phyloP scores from a whole-genome alignment of 148 eudicot species.

The Oxyria digyna region DNA sequence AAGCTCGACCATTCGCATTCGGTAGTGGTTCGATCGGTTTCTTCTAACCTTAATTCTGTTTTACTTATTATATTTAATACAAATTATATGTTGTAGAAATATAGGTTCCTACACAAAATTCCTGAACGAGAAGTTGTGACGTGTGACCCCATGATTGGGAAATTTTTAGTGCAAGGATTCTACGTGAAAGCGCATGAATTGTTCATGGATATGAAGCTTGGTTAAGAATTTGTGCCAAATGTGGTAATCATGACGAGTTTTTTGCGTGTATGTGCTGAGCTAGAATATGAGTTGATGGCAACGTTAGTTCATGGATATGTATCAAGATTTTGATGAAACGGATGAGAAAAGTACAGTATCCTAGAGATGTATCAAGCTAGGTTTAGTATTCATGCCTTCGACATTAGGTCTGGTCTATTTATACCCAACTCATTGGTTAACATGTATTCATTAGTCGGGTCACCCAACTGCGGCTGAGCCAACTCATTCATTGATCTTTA shows the following conservation, averaged over 20 bases:
- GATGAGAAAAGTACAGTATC: slow-evolving; percentile 41
- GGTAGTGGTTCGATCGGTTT: too few relatives aligned
- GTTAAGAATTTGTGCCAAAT: slow-evolving; percentile 29
- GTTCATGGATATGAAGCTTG: slow-evolving; percentile 31
- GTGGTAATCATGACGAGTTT: slow-evolving; percentile 43
- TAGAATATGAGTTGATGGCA: slow-evolving; percentile 29
- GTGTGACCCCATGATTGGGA: slow-evolving; percentile 60
- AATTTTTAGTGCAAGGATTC: slow-evolving; percentile 21
- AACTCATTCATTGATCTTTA: slow-evolving; percentile 64
- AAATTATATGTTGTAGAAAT: too few relatives aligned
- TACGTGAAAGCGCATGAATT: slow-evolving; percentile 12
- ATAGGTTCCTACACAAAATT: too few relatives aligned
- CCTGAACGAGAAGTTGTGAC: slow-evolving; percentile 46
- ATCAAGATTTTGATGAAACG: slow-evolving; percentile 33
- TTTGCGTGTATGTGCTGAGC: slow-evolving; percentile 44
- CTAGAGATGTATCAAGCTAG: slow-evolving; percentile 47
- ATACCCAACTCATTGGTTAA: slow-evolving; percentile 55
- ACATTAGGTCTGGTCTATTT: slow-evolving; percentile 42
- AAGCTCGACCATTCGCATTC: too few relatives aligned
- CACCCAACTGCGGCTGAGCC: slow-evolving; percentile 31
- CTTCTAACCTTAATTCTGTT: too few relatives aligned
- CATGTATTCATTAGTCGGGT: slow-evolving; percentile 56
- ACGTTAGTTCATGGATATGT: slow-evolving; percentile 30
- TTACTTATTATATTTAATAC: too few relatives aligned
- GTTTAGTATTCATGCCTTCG: slow-evolving; percentile 50